Conservation (phyloP, 257 asterid genomes). For the Solanum okadae region DNA sequence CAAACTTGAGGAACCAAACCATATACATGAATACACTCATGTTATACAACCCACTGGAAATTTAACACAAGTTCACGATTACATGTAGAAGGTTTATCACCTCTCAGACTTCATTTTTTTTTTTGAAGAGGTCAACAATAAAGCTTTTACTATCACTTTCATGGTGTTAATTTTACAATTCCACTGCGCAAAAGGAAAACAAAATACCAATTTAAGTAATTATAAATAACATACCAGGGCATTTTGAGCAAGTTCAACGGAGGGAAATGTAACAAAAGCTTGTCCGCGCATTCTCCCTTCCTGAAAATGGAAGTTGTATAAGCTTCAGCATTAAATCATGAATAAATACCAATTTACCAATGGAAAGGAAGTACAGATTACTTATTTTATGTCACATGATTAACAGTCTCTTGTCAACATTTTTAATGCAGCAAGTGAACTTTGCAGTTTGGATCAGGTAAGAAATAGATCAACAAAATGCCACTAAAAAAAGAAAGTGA, state of each 20-base stretch:
- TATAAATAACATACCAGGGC: constrained; percentile 54
- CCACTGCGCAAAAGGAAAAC: neutral
- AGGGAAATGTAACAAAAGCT: constrained; percentile 89
- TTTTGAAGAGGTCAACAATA: neutral
- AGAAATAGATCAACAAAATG: neutral
- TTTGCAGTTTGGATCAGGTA: neutral
- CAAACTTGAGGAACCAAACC: neutral
- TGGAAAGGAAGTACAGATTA: neutral
- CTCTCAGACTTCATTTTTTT: neutral
- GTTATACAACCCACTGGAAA: neutral
- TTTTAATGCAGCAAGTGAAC: neutral
- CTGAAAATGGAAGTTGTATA: constrained; percentile 17
- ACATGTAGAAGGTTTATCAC: neutral
- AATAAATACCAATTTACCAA: neutral
- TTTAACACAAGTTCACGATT: neutral
- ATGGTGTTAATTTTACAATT: neutral
- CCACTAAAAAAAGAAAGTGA: neutral
- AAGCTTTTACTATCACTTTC: neutral
- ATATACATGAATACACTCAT: neutral
- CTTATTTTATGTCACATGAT: neutral
- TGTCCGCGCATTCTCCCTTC: constrained; percentile 99
- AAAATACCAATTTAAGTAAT: neutral
- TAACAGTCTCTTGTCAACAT: neutral
- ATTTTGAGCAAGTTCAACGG: constrained; percentile 72
- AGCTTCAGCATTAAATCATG: neutral